Evolutionary conservation across 495 filamentous ascomycete genomes (phyloP), one percentile per base, ranked within the genome.

Genomic region (Trichoderma gamsii): DNA sequence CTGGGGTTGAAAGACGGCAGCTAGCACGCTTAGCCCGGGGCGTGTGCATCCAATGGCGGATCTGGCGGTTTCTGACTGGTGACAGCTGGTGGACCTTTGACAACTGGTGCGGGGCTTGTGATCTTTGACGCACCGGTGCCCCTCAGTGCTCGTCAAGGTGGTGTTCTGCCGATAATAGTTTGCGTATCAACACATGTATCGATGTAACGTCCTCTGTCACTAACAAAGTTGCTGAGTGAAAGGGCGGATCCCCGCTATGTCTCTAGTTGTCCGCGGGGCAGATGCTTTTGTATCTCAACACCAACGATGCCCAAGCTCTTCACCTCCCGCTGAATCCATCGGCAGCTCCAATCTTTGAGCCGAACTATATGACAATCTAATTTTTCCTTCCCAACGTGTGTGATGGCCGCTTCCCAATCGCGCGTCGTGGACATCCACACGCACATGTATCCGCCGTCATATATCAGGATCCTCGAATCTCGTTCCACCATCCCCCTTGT

Each of bases 401-500:
- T 15, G 1, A 65, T 65, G 63, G 63, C 63, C 12, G 32, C 29
- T 11, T 27, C 63, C 29, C 25, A 41, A 32, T 1, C 9, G 18
- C 63, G 63, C 63, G 27, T 92, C 44, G 90, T 97, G 59, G 94
- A 97, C 78, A 85, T 97, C 73, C 94, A 97, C 80, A 97, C 93
- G 15, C 94, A 98, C 82, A 87, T 97, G 80, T 97, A 97, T 76
- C 91, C 92, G 0, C 90, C 90, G 0, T 83, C 86, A 11, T 98
- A 93, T 78, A 87, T 97, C 82, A 76, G 84, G 66, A 87, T 97
- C 73, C 87, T 98, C 32, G 86, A 89, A 73, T 87, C 86, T 29
- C 89, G 94, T 68, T 84, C 80, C 66, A 84, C 81, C 43, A 89
- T 96, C 67, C 94, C 94, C 21, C 91, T 96, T 68, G 85, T 98